Evolutionary conservation across 108 stramenopile genomes (phyloP), one percentile per base, ranked within the genome.

Genomic region (Mayamaea pseudoterrestris): DNA sequence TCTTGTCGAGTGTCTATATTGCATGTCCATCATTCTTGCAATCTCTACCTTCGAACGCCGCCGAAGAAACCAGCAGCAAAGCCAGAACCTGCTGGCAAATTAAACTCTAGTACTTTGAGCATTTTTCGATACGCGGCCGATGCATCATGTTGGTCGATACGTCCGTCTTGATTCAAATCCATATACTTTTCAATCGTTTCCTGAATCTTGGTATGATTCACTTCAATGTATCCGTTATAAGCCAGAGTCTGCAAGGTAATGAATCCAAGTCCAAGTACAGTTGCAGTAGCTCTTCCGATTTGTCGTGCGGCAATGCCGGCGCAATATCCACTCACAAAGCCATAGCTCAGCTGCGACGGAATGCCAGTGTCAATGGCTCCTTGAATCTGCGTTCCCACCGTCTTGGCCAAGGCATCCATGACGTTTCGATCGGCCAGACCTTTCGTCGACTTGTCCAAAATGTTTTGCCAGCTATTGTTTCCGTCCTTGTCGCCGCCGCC

Each of bases 221-320:
- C 67, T 13, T 75, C 39, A 13, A 88, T 51, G 40, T 88, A 88
- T 41, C 86, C 86, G 7, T 57, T 11, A 47, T 72, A 76, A 11
- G 60, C 61, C 28, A 79, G 58, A 0, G 73, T 49, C 52, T 88
- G 86, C 39, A 88, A 20, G 16, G 44, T 55, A 5, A 80, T 39
- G 57, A 83, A 88, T 40, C 78, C 80, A 7, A 72, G 12, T 34
- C 86, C 86, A 13, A 88, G 40, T 1, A 76, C 58, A 35, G 75
- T 45, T 13, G 78, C 78, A 17, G 71, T 73, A 30, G 53, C 70
- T 31, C 61, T 63, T 31, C 86, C 86, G 5, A 75, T 52, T 43
- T 83, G 78, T 41, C 83, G 83, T 45, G 83, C 35, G 0, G 86
- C 76, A 48, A 65, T 67, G 27, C 86, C 86, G 16, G 64, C 60